Evolutionary conservation across 2,329 filamentous ascomycete species (phyloP), one percentile per base, ranked within the genome.

Genomic region (Bretziella fagacearum): DNA sequence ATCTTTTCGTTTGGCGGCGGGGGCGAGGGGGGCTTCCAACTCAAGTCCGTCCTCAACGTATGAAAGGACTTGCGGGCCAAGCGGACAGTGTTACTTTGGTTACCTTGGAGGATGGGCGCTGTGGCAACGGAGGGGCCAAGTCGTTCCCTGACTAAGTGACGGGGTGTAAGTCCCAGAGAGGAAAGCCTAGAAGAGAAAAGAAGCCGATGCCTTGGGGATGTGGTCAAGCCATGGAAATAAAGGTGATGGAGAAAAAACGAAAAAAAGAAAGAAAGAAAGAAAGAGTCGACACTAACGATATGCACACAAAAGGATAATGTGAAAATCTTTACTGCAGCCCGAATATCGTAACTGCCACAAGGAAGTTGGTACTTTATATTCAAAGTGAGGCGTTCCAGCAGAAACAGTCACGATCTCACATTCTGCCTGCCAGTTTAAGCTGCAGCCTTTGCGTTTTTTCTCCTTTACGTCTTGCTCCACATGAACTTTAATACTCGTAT

Each of bases 131-230:
- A 43, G 40, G n/a, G n/a, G 23, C n/a, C 25, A 43, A 30, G 25
- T 27, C 15, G 39, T 30, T 26, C 41, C 17, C 36, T 39, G 37
- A 43, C 8, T 15, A 40, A 36, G 46, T n/a, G 20, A 33, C n/a
- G 15, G 23, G 26, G 44, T 46, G 33, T 46, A 46, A 46, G 44
- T 43, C 46, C 29, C 29, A 44, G 32, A 48, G 30, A 42, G 36
- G 27, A 43, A 48, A 42, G 18, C 13, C 15, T 23, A 39, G n/a
- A 8, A 22, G 35, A 39, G 20, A 22, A 22, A 20, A 13, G n/a
- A 17, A n/a, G 27, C 27, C 30, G 17, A 17, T 33, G 30, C 18
- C 30, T 33, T 33, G 30, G 2, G 17, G 30, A 33, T n/a, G n/a
- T n/a, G n/a, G n/a, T n/a, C n/a, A n/a, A n/a, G n/a, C n/a, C n/a